Evolutionary conservation across 192 early-diverging fungal genomes (phyloP), one percentile per base, ranked within the genome.

Genomic region (Oehlia diaphana): DNA sequence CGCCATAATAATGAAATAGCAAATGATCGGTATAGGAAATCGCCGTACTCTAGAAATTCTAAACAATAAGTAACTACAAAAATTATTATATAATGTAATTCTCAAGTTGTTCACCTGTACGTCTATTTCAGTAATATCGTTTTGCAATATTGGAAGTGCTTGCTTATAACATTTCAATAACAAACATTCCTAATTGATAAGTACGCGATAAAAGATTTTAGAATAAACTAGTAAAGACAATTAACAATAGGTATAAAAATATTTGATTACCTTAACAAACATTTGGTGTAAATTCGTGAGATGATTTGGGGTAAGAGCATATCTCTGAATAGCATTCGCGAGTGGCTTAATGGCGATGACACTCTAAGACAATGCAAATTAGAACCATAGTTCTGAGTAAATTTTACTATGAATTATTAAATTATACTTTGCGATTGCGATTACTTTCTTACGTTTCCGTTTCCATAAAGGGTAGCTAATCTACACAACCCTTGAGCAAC

Each of bases 1-100:
- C 92, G 69, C 91, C 92, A 80, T 96, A 94, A 82, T 95, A 96
- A 72, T 93, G 86, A 85, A 95, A 93, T 31, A 92, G 83, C 14
- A 95, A 80, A 83, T 90, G 92, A 74, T 90, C 85, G 53, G 65
- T 80, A 76, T 86, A 86, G 23, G 72, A 78, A 67, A 86, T 82
- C n/a, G 77, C 76, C 35, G 81, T 86, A 13, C 71, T 81, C 81
- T 91, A 83, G 67, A 14, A 70, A 39, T 16, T 35, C 21, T 35
- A 4, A 37, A 69, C n/a, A 6, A 42, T 21, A 19, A 66, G 19
- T 31, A 66, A 61, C 14, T 19, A 19, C 6, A 4, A 33, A 19
- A 31, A 4, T 9, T 66, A 31, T 66, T 28, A 65, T 33, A 14
- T 37, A 69, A 37, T 23, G 4, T n/a, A 42, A 69, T 68, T 68